Evolutionary conservation across 306 rosid genomes (phyloP).

Genomic region (Coriaria nepalensis): DNA sequence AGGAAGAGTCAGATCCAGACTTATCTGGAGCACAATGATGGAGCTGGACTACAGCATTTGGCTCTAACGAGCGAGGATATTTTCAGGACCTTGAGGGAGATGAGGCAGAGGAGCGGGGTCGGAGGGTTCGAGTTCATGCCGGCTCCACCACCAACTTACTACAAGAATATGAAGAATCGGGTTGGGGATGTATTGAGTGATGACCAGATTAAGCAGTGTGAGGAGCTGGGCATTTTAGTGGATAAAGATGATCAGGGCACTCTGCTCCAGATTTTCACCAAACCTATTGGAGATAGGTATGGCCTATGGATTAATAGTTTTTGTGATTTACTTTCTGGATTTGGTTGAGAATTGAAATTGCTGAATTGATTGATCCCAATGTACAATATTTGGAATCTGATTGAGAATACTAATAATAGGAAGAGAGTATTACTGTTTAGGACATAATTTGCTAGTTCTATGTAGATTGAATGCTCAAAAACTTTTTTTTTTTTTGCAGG

Average conservation of each 20-base stretch:
- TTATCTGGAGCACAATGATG: slow-evolving; percentile 86
- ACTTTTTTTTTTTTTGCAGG: slow-evolving; percentile 27
- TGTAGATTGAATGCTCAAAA: no score
- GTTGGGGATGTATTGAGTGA: slow-evolving; percentile 57
- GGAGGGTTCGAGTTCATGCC: slow-evolving; percentile 97
- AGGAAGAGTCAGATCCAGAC: slow-evolving; percentile 90
- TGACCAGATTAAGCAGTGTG: slow-evolving; percentile 65
- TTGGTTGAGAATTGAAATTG: no score
- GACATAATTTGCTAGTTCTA: no score
- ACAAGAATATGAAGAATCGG: slow-evolving; percentile 48
- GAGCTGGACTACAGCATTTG: slow-evolving; percentile 78
- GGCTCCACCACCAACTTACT: slow-evolving; percentile 82
- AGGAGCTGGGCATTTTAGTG: slow-evolving; percentile 82
- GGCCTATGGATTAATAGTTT: background rate
- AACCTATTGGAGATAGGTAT: slow-evolving; percentile 85
- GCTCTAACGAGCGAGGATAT: slow-evolving; percentile 52
- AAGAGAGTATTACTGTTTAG: no score
- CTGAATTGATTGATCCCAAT: no score
- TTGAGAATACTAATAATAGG: no score
- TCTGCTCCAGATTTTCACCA: slow-evolving; percentile 87
- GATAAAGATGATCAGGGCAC: slow-evolving; percentile 92
- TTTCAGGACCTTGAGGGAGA: slow-evolving; percentile 63
- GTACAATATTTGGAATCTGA: no score
- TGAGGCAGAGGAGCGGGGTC: slow-evolving; percentile 49
- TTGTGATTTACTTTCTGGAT: background rate